Evolutionary conservation across 1,284 basidiomycete genomes (phyloP).

Genomic region (Papiliotrema fonsecae): DNA sequence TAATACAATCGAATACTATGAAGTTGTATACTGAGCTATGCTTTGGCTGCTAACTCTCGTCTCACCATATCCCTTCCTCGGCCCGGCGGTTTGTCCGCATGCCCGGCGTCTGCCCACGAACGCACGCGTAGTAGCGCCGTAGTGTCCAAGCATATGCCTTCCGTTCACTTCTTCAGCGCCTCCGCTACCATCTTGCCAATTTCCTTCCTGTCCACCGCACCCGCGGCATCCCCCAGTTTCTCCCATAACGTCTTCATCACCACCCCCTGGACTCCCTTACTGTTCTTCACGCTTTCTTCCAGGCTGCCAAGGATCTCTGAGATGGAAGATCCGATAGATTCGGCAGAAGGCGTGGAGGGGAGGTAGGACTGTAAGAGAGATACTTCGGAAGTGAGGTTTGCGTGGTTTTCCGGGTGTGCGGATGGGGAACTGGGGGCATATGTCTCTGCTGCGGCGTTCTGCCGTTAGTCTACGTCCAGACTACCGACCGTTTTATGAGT

Average conservation of each 20-base stretch:
- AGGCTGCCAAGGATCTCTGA: slow-evolving; percentile 28
- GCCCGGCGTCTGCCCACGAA: not conserved
- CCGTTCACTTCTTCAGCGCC: slow-evolving; percentile 25
- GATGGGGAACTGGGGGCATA: slow-evolving; percentile 35
- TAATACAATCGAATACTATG: too few relatives aligned
- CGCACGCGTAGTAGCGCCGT: not conserved
- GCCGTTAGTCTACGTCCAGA: slow-evolving; percentile 4
- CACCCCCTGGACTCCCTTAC: slow-evolving; percentile 30
- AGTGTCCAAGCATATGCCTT: too few relatives aligned
- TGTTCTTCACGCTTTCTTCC: slow-evolving; percentile 16
- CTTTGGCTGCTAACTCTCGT: too few relatives aligned
- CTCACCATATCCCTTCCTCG: too few relatives aligned
- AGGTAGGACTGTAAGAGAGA: slow-evolving; percentile 31
- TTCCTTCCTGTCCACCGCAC: slow-evolving; percentile 41
- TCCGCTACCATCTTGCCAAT: slow-evolving; percentile 37
- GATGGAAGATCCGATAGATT: slow-evolving; percentile 26
- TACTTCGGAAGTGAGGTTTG: slow-evolving; percentile 31
- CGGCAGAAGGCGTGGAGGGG: slow-evolving; percentile 30
- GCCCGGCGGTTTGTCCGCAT: too few relatives aligned
- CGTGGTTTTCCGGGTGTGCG: slow-evolving; percentile 32
- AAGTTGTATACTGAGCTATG: too few relatives aligned
- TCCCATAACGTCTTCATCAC: slow-evolving; percentile 42
- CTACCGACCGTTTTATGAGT: too few relatives aligned
- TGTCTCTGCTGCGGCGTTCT: slow-evolving; percentile 34
- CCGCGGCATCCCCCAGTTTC: slow-evolving; percentile 33